Evolutionary conservation across 2,329 filamentous ascomycete species (phyloP).

Genomic region (Pyrenochaeta sp.): DNA sequence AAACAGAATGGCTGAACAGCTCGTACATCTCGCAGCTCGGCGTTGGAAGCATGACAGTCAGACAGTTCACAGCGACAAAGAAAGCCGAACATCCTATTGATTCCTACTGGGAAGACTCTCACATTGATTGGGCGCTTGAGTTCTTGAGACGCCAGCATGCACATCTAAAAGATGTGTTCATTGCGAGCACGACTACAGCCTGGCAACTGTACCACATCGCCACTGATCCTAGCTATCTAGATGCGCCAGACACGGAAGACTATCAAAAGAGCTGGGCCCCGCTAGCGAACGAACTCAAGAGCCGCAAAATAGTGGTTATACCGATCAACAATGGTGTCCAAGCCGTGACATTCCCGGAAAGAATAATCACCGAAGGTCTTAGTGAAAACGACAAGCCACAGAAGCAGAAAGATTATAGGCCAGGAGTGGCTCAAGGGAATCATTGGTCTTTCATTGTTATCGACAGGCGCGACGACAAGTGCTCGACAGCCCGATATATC

Average conservation of each 20-base stretch:
- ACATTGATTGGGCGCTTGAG: not conserved
- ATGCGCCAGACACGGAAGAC: not conserved
- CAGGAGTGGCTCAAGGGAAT: not conserved
- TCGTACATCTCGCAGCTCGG: not conserved
- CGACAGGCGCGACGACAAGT: not conserved
- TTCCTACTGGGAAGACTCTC: not conserved
- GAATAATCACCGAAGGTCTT: too few relatives aligned
- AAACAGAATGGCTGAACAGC: not conserved
- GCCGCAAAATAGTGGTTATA: not conserved
- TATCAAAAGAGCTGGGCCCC: not conserved
- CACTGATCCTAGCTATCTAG: not conserved
- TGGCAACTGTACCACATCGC: not conserved
- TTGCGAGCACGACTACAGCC: not conserved
- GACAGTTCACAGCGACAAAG: not conserved
- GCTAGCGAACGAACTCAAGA: not conserved
- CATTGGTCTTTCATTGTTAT: not conserved
- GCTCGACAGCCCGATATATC: not conserved
- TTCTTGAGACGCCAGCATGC: not conserved
- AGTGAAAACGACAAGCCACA: too few relatives aligned
- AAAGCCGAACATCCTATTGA: not conserved
- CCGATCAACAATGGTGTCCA: not conserved
- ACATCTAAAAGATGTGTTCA: not conserved
- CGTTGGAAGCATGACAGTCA: not conserved
- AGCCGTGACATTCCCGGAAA: not conserved
- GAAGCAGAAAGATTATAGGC: too few relatives aligned